Evolutionary conservation across 2,329 filamentous ascomycete genomes (phyloP).

Genomic region (Alternaria arbusti): DNA sequence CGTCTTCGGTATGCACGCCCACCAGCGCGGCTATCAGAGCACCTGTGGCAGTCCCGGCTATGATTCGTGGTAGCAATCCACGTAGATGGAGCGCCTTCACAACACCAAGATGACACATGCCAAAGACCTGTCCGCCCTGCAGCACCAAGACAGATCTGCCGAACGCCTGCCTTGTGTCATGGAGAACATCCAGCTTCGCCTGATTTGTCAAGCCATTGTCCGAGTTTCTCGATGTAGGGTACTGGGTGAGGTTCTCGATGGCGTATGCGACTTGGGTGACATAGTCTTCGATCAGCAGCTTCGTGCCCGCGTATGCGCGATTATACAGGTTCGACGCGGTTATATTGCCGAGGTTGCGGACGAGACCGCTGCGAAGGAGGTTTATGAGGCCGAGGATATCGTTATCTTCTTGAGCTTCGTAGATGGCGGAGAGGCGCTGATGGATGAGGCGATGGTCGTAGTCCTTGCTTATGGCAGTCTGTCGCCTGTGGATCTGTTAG

Average conservation of each 20-base stretch:
- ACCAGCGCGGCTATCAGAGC: constrained; percentile 89
- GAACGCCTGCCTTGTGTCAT: constrained; percentile 87
- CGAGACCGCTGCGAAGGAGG: constrained; percentile 74
- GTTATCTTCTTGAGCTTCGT: constrained; percentile 70
- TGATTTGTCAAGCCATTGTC: constrained; percentile 68
- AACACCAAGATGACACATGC: constrained; percentile 86
- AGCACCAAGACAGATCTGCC: constrained; percentile 84
- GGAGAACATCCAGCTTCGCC: constrained; percentile 82
- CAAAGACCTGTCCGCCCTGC: constrained; percentile 90
- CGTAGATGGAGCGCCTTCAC: constrained; percentile 84
- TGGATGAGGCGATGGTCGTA: constrained; percentile 89
- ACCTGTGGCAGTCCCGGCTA: constrained; percentile 88
- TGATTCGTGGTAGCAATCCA: constrained; percentile 83
- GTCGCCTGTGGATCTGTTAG: constrained; percentile 65
- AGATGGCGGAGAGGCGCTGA: constrained; percentile 74
- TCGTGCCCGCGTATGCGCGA: constrained; percentile 84
- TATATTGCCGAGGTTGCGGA: constrained; percentile 92
- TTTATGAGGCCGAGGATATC: constrained; percentile 79
- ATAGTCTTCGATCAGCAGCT: constrained; percentile 89
- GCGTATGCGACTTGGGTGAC: constrained; percentile 82
- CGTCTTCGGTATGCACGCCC: constrained; percentile 84
- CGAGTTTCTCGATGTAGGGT: constrained; percentile 63
- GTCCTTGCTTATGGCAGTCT: constrained; percentile 77
- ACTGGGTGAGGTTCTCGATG: constrained; percentile 74
- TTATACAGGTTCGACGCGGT: constrained; percentile 82